Base-by-base conservation (phyloP, 2,329 filamentous ascomycete species). In the Trichoderma endophyticum region DNA sequence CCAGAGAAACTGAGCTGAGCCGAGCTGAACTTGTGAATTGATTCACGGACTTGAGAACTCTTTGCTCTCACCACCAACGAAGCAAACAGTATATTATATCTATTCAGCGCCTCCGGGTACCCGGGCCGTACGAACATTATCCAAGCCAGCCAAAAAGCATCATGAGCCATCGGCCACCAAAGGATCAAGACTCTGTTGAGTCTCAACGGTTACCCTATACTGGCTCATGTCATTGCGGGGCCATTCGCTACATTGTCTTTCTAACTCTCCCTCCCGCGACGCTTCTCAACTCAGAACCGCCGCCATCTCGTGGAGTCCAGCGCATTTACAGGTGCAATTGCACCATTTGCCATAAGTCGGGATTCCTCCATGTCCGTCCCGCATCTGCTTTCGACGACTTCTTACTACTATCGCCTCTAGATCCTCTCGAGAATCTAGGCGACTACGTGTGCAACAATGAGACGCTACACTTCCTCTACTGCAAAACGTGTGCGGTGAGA, bases 141-240 rank as follows among this genome's bases (percentile, higher is more conserved):
- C 15, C 14, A 28, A 4, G 7, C 6, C 26, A 34, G 3, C 54
- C 14, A 21, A 12, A 15, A 4, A 4, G 15, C 9, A 70, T 11
- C 57, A 61, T 62, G 66, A 70, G 56, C 18, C 21, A 59, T 12
- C 65, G 48, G 15, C 4, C 26, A 0, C 9, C n/a, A n/a, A n/a
- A 3, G 14, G 51, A 62, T 14, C 39, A 48, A 18, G 28, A 28
- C 14, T 30, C 54, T 54, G n/a, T 4, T 15, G 7, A 39, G 21
- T 57, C 66, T 21, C 66, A 70, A 24, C 71, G 76, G 3, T 71
- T 72, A 21, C 72, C 76, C 36, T 75, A 73, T 54, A 79, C 74
- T 4, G 85, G 85, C 48, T 86, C 83, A 18, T 86, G 84, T 75
- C 84, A 86, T 74, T 86, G 84, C 76, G 83, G 84, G 61, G 71